These are phyloP conservation scores for Azolla pinnata DNA, from an alignment of 75 land plant species.

Conservation along the genomic window DNA sequence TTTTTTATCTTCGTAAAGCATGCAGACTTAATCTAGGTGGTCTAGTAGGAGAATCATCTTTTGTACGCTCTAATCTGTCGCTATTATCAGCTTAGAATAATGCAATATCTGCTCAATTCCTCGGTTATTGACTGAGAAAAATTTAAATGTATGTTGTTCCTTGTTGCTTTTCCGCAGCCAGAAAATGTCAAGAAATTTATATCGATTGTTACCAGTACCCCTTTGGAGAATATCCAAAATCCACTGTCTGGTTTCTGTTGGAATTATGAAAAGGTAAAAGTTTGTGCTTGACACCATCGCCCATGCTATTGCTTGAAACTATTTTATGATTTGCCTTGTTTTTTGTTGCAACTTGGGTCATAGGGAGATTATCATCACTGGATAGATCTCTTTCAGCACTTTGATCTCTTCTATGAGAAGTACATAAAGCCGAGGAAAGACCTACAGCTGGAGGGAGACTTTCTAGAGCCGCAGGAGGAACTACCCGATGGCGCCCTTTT, in stretches of 20 bases:
- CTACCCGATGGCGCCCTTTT: constrained; percentile 77
- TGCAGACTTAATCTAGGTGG: neutral
- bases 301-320: neutral
- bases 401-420: constrained; percentile 81
- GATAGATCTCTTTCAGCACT: constrained; percentile 79
- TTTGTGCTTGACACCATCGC: neutral
- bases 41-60: too few species aligned
- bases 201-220: constrained; percentile 44
- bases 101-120: neutral
- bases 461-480: constrained; percentile 42
- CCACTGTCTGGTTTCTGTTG: constrained; percentile 54
- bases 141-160: neutral
- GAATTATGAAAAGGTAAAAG: constrained; percentile 83
- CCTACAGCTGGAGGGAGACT: constrained; percentile 62
- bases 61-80: too few species aligned
- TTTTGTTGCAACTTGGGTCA: constrained; percentile 6
- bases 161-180: constrained; percentile 44
- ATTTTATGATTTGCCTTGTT: neutral
- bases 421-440: constrained; percentile 69
- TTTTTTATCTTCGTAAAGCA: neutral
- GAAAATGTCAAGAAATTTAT: constrained; percentile 62
- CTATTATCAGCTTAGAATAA: too few species aligned
- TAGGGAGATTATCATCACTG: constrained; percentile 99
- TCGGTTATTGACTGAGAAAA: neutral
- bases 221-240: constrained; percentile 64